phyloP scores from a whole-genome alignment of 2,329 filamentous ascomycete species.

The Thelonectria olida region DNA sequence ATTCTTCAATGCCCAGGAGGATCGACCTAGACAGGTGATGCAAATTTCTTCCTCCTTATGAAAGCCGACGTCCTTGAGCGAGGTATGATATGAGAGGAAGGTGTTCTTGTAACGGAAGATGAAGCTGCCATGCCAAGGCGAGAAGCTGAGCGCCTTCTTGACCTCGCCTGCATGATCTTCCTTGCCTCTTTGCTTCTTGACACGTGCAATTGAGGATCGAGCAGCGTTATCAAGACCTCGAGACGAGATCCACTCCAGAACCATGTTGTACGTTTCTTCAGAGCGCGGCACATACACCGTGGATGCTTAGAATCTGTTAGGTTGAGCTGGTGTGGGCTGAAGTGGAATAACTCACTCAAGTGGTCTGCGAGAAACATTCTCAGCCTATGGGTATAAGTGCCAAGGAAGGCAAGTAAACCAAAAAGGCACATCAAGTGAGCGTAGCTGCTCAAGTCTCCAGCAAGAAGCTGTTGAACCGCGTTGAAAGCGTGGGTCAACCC shows the following conservation, averaged over 20 bases:
- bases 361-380: neutral
- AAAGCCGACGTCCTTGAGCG: neutral
- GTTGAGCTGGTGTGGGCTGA: neutral
- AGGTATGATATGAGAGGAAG: neutral
- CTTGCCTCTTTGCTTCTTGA: neutral
- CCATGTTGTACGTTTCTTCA: constrained; percentile 1
- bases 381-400: neutral
- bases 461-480: neutral
- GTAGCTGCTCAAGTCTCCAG: neutral
- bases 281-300: neutral
- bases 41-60: constrained; percentile 9
- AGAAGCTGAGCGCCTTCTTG: neutral
- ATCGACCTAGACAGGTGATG: constrained; percentile 3
- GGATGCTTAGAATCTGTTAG: neutral
- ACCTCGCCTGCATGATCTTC: neutral
- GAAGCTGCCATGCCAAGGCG: neutral
- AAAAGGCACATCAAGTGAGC: neutral
- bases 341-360: neutral
- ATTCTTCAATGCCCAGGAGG: neutral
- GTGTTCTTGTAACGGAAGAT: neutral
- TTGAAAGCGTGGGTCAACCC: neutral
- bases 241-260: neutral
- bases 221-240: neutral
- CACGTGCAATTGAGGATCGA: neutral
- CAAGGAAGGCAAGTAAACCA: neutral